phyloP scores from a whole-genome alignment of 495 filamentous ascomycete species.

The Aspergillus baeticus region DNA sequence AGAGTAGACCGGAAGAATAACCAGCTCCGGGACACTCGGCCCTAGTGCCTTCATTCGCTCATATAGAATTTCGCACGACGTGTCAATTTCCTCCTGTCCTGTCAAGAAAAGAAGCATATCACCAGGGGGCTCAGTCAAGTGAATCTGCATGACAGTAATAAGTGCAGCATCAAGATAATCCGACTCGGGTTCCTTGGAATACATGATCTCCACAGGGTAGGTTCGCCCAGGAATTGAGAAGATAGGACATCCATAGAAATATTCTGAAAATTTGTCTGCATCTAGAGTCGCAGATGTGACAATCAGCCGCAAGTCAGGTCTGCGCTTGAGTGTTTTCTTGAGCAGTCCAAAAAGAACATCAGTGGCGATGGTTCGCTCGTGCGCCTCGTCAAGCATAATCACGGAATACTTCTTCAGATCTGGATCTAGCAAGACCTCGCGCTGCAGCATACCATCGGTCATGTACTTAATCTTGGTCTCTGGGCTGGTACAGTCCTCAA shows the following conservation, averaged over 20 bases:
- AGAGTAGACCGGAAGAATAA: constrained; percentile 93
- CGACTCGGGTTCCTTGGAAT: constrained; percentile 88
- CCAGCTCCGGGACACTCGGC: constrained; percentile 83
- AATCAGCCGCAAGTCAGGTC: constrained; percentile 89
- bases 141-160: constrained; percentile 96
- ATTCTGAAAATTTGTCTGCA: constrained; percentile 94
- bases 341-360: constrained; percentile 93
- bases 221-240: constrained; percentile 95
- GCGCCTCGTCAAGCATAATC: constrained; percentile 98
- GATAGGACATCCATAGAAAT: constrained; percentile 92
- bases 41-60: constrained; percentile 97
- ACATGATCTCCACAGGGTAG: constrained; percentile 92
- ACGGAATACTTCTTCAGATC: constrained; percentile 85
- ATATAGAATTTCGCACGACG: constrained; percentile 82
- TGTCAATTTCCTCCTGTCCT: constrained; percentile 98
- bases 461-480: constrained; percentile 98
- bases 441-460: constrained; percentile 97
- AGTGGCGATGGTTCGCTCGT: constrained; percentile 95
- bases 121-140: constrained; percentile 83
- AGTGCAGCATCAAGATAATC: constrained; percentile 97
- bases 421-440: constrained; percentile 90
- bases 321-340: constrained; percentile 86
- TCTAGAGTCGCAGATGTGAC: constrained; percentile 96
- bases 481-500: constrained; percentile 89
- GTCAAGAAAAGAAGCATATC: constrained; percentile 97